Base-by-base conservation (phyloP, 1,139 yeast genomes). In the Debaryomyces sp. region DNA sequence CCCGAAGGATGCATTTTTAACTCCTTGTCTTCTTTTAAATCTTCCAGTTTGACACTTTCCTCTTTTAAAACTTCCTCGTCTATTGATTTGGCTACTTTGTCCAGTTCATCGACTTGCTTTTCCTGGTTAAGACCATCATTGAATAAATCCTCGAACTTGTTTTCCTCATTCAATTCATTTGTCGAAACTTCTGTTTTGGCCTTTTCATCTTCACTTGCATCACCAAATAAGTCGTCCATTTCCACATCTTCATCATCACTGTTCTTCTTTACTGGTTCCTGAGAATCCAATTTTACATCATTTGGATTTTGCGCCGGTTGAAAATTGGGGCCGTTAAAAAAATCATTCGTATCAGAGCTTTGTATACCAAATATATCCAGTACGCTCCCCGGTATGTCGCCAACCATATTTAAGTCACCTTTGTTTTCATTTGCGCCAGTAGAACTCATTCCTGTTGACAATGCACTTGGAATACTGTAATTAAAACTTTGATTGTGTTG, bases 151-250 rank as follows among this genome's bases (percentile, higher is more conserved):
- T 41, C 40, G 22, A 22, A 23, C 10, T 50, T 42, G 6, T 53
- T 58, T 24, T 51, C 54, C n/a, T 41, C 35, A 6, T n/a, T 21
- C 9, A 32, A 12, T 47, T 30, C 26, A 22, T 36, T 35, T 6
- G 22, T 41, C 18, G 15, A 46, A n/a, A 33, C 54, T 13, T 47
- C 51, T 22, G 52, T 50, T 43, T 49, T 52, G 26, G 52, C 56
- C 8, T 54, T 62, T n/a, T 50, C 63, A 43, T 63, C 62, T 32
- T 67, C 72, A 41, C 65, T 68, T 24, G 66, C 71, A 12, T 64
- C 78, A 2, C 82, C 79, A 58, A 76, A 75, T 38, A 77, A 68
- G 43, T 75, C 80, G 37, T 75, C 77, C 45, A 67, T 64, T 48
- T 70, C 74, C 54, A 63, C 64, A 13, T 64, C 71, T 6, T 62